Conservation (phyloP, 371 early-diverging fungal genomes). For the Mortierella sp. region DNA sequence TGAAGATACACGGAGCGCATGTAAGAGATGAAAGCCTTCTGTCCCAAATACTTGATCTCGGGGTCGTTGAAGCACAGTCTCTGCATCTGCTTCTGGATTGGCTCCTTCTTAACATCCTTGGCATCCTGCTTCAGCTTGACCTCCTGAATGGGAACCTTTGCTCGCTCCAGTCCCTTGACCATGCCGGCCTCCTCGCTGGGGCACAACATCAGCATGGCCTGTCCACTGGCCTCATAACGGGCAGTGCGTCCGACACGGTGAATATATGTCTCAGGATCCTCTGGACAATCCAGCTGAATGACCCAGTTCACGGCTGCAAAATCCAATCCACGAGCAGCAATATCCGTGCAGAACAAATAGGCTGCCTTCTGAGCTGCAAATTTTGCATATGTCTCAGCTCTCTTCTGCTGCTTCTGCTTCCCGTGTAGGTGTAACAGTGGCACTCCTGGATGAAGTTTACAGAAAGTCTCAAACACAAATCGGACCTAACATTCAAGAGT, state of each 20-base stretch:
- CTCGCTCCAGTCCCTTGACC: constrained; percentile 74
- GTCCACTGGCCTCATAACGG: constrained; percentile 90
- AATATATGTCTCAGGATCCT: constrained; percentile 95
- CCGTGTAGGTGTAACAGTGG: constrained; percentile 94
- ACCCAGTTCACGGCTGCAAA: constrained; percentile 99
- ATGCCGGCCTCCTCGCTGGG: constrained; percentile 92
- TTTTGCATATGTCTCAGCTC: constrained; percentile 90
- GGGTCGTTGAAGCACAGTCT: constrained; percentile 92
- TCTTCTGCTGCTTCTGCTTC: constrained; percentile 93
- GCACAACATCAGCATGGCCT: constrained; percentile 85
- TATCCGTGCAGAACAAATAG: constrained; percentile 94
- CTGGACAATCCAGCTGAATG: constrained; percentile 97
- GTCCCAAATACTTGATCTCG: constrained; percentile 95
- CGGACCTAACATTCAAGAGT: constrained; percentile 65
- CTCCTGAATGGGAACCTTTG: constrained; percentile 87
- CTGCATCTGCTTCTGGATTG: constrained; percentile 84
- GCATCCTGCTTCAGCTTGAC: constrained; percentile 69
- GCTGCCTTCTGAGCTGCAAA: constrained; percentile 82
- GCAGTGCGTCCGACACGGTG: constrained; percentile 99
- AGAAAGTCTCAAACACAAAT: constrained; percentile 94
- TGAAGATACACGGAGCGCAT: constrained; percentile 92
- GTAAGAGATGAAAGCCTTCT: constrained; percentile 95
- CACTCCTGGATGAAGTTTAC: constrained; percentile 94
- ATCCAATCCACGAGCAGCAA: constrained; percentile 98
- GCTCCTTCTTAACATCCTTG: constrained; percentile 74